Evolutionary conservation across 2,329 filamentous ascomycete species (phyloP), one percentile per base, ranked within the genome.

Genomic region (Fusarium pseudoanthophilum): DNA sequence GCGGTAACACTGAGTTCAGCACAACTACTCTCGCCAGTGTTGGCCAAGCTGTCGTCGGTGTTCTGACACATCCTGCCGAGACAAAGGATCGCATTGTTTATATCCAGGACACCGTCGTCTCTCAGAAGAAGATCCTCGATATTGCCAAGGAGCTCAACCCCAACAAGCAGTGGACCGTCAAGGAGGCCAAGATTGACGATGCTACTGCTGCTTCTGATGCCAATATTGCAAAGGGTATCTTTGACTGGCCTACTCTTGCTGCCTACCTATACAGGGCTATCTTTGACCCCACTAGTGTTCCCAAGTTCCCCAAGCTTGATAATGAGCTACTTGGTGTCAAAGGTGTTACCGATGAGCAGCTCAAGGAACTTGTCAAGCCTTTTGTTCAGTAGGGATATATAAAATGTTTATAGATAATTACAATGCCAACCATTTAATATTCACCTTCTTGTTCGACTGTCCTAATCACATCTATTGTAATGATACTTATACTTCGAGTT

Each of bases 81-180:
- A 90, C 89, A 1, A 85, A 84, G 78, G 90, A 91, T 76, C 81
- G 84, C 8, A 64, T 77, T 6, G 81, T 91, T 5, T 83, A 82
- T 65, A 79, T 88, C n/a, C 78, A 86, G 11, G 83, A 85, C 32
- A 78, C 83, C 15, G 78, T 82, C 9, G 79, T 84, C 21, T 84
- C 85, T 0, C 88, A 89, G 77, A 84, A 83, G 60, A 78, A 82
- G 65, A 65, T 88, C 1, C 68, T 88, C 2, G 83, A 78, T 1
- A 78, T 84, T 2, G 83, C 87, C 4, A 87, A 91, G 80, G 82
- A 86, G 61, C 79, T 82, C 4, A 86, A 85, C 5, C 85, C 85
- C 1, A 75, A 79, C 28, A 85, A 87, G 74, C 52, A 73, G 4
- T 91, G 85, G 84, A 81, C 82, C 1, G 82, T 89, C 1, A 81